Evolutionary conservation across 352 stramenopile genomes (phyloP).

Genomic region (Nothophytophthora sp.): DNA sequence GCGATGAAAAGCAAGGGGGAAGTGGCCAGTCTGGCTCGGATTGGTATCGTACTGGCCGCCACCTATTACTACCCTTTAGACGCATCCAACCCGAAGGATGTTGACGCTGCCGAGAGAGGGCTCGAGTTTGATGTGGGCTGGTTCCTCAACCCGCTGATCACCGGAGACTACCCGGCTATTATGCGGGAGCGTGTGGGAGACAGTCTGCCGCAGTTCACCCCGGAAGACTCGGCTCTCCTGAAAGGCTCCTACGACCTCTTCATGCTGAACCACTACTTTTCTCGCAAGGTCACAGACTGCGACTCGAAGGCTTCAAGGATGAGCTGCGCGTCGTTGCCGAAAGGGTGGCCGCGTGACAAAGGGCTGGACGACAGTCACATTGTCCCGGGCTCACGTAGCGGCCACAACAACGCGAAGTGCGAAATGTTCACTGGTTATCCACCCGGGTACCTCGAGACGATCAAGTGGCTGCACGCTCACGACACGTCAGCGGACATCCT

Average conservation of each 20-base stretch:
- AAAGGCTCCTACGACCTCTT: slow-evolving; percentile 83
- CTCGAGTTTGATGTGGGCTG: slow-evolving; percentile 83
- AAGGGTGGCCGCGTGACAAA: slow-evolving; percentile 37
- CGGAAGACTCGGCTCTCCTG: slow-evolving; percentile 50
- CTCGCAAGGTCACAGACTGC: slow-evolving; percentile 27
- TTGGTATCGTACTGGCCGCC: slow-evolving; percentile 84
- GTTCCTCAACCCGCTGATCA: slow-evolving; percentile 79
- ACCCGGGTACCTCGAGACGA: slow-evolving; percentile 37
- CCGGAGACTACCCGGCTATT: slow-evolving; percentile 82
- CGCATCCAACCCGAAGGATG: slow-evolving; percentile 25
- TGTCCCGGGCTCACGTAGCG: slow-evolving; percentile 44
- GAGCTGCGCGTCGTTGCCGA: slow-evolving; percentile 21
- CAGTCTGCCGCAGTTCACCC: slow-evolving; percentile 77
- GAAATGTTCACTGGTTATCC: slow-evolving; percentile 42
- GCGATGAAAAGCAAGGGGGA: not conserved
- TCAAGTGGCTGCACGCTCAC: slow-evolving; percentile 40
- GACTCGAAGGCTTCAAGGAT: slow-evolving; percentile 21
- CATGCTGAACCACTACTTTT: slow-evolving; percentile 89
- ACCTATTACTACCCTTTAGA: slow-evolving; percentile 71
- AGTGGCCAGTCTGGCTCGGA: slow-evolving; percentile 41
- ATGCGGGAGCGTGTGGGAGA: slow-evolving; percentile 70
- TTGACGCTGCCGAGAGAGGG: slow-evolving; percentile 50
- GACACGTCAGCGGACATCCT: slow-evolving; percentile 39
- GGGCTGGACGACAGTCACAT: slow-evolving; percentile 43
- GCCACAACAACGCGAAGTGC: slow-evolving; percentile 34